Evolutionary conservation across 345 rosid genomes (phyloP), one percentile per base, ranked within the genome.

Genomic region (Gossypium thurberi): DNA sequence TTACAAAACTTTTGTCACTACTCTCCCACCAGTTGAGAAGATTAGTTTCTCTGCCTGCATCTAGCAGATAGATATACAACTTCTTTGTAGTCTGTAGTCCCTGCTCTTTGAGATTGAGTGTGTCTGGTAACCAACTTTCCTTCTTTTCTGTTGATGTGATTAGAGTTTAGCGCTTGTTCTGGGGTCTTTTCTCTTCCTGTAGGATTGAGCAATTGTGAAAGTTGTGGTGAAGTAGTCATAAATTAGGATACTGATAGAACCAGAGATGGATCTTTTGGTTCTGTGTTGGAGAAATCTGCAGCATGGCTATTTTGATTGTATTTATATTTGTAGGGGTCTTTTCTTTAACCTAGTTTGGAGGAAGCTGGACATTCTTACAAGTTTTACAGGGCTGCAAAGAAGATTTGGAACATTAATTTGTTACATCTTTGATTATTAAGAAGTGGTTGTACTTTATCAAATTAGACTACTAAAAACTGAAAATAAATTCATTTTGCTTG

Each of bases 81-180:
- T 3, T 13, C 17, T 68, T 8, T 20, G 15, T 18, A 60, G n/a
- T 50, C 47, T 17, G 23, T 46, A 13, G 9, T n/a, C 37, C 42
- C 18, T 37, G 20, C 13, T 33, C 17, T 2, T 61, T 68, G 48
- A 47, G 50, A 26, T 52, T 48, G 46, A 28, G 33, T 28, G 33
- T 28, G 33, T 4, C 28, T 37, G 21, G 26, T 40, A 23, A 25
- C 48, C 46, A 69, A n/a, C 51, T 68, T 53, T 74, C 12, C 18
- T 69, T 5, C 42, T 26, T 55, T 33, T 25, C 23, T 70, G 55
- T 61, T 55, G 50, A 62, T 70, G 56, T 56, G 61, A 52, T 68
- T 15, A 4, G 47, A 10, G 46, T 53, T 55, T n/a, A n/a, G 40
- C 12, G 59, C 3, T 28, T 17, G 40, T 33, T 33, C 12, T 21